Conservation (phyloP, 1,284 basidiomycete genomes). For the Melampsora occidentalis region DNA sequence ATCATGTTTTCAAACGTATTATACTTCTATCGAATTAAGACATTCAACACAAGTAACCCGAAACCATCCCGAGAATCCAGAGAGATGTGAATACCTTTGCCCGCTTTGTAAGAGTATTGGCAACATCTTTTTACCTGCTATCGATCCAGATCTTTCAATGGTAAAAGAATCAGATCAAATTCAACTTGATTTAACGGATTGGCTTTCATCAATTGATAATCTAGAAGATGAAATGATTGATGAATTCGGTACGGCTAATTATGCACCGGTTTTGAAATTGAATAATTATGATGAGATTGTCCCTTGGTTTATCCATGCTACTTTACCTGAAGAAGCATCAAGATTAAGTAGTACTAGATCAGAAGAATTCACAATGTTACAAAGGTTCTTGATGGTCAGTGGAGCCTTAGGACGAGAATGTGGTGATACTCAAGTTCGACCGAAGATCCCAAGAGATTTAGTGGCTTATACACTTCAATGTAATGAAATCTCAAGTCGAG, state of each 20-base stretch:
- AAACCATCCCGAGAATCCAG: constrained; percentile 90
- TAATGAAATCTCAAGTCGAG: constrained; percentile 77
- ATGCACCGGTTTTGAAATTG: constrained; percentile 53
- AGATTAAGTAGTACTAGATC: constrained; percentile 52
- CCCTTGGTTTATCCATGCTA: constrained; percentile 43
- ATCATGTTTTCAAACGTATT: constrained; percentile 89
- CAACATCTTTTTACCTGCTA: constrained; percentile 85
- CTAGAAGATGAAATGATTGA: constrained; percentile 27
- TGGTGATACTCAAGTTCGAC: constrained; percentile 47
- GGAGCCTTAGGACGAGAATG: constrained; percentile 52
- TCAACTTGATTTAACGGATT: constrained; percentile 71
- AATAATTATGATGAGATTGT: constrained; percentile 48
- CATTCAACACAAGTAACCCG: constrained; percentile 86
- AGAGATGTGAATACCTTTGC: constrained; percentile 90
- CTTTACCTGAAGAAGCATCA: constrained; percentile 15
- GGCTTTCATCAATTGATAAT: constrained; percentile 67
- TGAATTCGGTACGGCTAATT: constrained; percentile 45
- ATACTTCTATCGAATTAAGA: constrained; percentile 76
- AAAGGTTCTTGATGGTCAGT: constrained; percentile 48
- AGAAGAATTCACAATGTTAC: constrained; percentile 48
- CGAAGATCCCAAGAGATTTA: constrained; percentile 84
- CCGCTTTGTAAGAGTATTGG: constrained; percentile 97
- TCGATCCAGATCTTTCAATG: constrained; percentile 57
- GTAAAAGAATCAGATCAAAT: constrained; percentile 9
- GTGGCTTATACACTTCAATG: constrained; percentile 80